Base-by-base conservation (phyloP, 2,329 filamentous ascomycete genomes). In the Colletotrichum truncatum region DNA sequence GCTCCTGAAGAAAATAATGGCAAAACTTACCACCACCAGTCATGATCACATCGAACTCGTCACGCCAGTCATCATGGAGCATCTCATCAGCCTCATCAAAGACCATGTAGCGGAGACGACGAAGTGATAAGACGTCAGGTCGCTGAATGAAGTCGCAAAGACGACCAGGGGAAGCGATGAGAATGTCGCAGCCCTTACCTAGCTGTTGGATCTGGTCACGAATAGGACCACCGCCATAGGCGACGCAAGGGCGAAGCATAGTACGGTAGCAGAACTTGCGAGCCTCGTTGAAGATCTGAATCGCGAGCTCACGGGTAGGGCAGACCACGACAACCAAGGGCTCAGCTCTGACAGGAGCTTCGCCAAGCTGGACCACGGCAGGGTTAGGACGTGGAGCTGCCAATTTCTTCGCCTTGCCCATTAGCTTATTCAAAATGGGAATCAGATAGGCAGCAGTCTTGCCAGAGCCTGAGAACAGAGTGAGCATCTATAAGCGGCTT, bases 81-180 rank as follows among this genome's bases (percentile, higher is more conserved):
- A 99, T 90, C 81, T 99, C 95, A 74, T 99, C 96, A 1, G 96
- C 96, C 75, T 99, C 96, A 66, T 98, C 96, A 67, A 99, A 90
- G 69, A 98, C 87, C 69, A 88, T 88, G 79, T 90, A 96, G 78
- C 90, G 91, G 66, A 98, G 85, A 39, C 95, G 92, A 21, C 85
- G 84, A 54, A 98, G 83, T 0, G 90, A 92, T 2, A 98, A 80
- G 12, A 91, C 73, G 14, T 89, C 77, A 0, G 89, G 87, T 30
- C 90, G 88, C 39, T 89, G 82, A 81, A 98, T 94, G 73, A 98
- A 92, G 72, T 98, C 93, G 49, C 89, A 82, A 2, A 99, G 85
- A 46, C 96, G 92, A 59, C 96, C 96, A 5, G 95, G 93, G 14
- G 95, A 95, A 9, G 89, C 94, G 70, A 98, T 89, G 12, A 99